phyloP scores from a whole-genome alignment of 345 rosid species.

The Mallotus nudiflorus region DNA sequence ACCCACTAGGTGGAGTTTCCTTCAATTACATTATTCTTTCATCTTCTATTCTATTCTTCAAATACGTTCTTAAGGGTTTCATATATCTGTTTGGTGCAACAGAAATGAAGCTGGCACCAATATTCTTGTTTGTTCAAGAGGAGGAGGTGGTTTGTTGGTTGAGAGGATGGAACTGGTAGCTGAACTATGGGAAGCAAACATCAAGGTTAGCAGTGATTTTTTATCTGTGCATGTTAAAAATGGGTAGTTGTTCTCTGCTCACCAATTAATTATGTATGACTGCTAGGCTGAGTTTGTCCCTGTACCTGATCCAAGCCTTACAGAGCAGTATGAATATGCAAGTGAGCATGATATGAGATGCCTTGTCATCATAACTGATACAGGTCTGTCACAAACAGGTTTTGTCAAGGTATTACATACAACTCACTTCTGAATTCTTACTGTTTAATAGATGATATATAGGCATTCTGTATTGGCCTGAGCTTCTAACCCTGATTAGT shows the following conservation, averaged over 20 bases:
- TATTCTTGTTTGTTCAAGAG: slow-evolving; percentile 92
- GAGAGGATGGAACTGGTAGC: slow-evolving; percentile 94
- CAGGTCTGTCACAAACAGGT: slow-evolving; percentile 65
- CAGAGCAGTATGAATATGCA: slow-evolving; percentile 96
- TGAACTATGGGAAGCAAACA: slow-evolving; percentile 81
- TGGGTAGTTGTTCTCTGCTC: slow-evolving; percentile 21
- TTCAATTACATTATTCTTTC: slow-evolving; percentile 5
- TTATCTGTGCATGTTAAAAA: background rate
- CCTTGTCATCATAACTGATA: slow-evolving; percentile 78
- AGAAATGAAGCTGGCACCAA: slow-evolving; percentile 66
- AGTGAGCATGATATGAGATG: slow-evolving; percentile 86
- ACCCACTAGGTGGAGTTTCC: slow-evolving; percentile 54
- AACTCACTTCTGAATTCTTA: background rate
- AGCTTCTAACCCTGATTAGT: no score
- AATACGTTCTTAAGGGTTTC: slow-evolving; percentile 1
- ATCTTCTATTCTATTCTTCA: slow-evolving; percentile 12
- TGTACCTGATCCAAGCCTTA: slow-evolving; percentile 87
- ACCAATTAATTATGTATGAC: slow-evolving; percentile 12
- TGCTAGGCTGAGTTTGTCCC: slow-evolving; percentile 87
- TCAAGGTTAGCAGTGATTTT: slow-evolving; percentile 58
- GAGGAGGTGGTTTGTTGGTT: slow-evolving; percentile 90
- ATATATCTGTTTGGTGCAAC: slow-evolving; percentile 17
- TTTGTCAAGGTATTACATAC: slow-evolving; percentile 65
- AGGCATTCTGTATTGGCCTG: no score
- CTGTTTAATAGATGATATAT: background rate